Evolutionary conservation across 1,284 basidiomycete species (phyloP).

Genomic region (Mycosarcoma mackinlayi): DNA sequence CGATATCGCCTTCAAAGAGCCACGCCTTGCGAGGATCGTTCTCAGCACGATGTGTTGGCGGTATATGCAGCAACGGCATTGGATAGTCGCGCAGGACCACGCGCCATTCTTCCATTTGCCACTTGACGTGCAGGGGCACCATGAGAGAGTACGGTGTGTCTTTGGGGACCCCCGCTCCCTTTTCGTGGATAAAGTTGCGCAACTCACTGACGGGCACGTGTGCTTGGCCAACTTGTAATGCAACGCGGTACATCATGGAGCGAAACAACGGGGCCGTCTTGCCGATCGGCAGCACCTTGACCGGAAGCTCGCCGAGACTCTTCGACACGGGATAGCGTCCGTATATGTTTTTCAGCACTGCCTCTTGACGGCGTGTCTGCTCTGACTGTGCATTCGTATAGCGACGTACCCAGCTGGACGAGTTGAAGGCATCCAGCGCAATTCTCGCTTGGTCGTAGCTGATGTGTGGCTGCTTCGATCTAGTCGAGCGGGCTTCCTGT

Average conservation of each 20-base stretch:
- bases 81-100: constrained; percentile 81
- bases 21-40: constrained; percentile 69
- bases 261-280: constrained; percentile 81
- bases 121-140: constrained; percentile 82
- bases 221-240: constrained; percentile 75
- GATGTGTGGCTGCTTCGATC: constrained; percentile 13
- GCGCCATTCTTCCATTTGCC: constrained; percentile 76
- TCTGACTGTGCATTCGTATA: constrained; percentile 65
- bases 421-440: constrained; percentile 79
- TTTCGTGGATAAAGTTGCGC: constrained; percentile 77
- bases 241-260: constrained; percentile 75
- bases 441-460: constrained; percentile 76
- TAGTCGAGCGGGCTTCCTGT: constrained; percentile 9
- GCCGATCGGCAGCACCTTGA: constrained; percentile 70
- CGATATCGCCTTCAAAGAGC: constrained; percentile 81
- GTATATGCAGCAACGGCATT: constrained; percentile 72
- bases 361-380: constrained; percentile 71
- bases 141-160: constrained; percentile 83
- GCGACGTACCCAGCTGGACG: constrained; percentile 78
- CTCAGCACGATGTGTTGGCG: constrained; percentile 50
- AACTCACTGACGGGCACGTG: constrained; percentile 75
- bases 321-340: constrained; percentile 45
- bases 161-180: constrained; percentile 78
- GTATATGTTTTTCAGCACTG: constrained; percentile 65
- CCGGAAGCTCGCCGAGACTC: constrained; percentile 68